Evolutionary conservation across 441 rosid genomes (phyloP).

Genomic region (Kokia cookei): DNA sequence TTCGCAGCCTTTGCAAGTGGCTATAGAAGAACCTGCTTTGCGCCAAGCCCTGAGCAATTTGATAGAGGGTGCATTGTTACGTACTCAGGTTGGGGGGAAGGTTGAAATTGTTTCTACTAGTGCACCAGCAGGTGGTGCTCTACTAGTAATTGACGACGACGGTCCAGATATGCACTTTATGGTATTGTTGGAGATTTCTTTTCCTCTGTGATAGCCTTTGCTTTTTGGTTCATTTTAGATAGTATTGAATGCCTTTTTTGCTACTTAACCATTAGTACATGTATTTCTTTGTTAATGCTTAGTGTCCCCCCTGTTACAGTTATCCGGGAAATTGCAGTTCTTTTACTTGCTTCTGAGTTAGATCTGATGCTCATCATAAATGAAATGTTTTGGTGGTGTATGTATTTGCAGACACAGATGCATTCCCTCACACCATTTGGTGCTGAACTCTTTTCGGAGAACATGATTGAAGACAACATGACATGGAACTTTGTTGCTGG

Average conservation of each 20-base stretch:
- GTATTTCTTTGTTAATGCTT: neutral
- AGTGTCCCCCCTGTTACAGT: neutral
- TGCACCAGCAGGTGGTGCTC: constrained; percentile 83
- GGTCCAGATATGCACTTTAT: constrained; percentile 95
- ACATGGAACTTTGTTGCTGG: constrained; percentile 95
- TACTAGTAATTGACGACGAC: constrained; percentile 77
- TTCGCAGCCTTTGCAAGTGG: constrained; percentile 54
- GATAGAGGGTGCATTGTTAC: constrained; percentile 89
- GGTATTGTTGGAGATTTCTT: constrained; percentile 35
- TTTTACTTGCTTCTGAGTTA: neutral
- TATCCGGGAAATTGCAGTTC: neutral
- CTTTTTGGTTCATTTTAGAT: neutral
- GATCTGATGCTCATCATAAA: neutral
- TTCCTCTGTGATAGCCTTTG: neutral
- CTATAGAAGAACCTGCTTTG: constrained; percentile 76
- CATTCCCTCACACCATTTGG: constrained; percentile 81
- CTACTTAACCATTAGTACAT: no score
- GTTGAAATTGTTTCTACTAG: constrained; percentile 58
- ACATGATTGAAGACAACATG: constrained; percentile 94
- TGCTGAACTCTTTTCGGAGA: constrained; percentile 53
- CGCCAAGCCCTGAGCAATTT: constrained; percentile 90
- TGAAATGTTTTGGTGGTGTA: constrained; percentile 3
- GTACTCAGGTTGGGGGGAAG: constrained; percentile 75
- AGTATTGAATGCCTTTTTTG: neutral
- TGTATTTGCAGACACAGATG: constrained; percentile 70